Conservation (phyloP, 495 filamentous ascomycete genomes). For the Platismatia glauca region DNA sequence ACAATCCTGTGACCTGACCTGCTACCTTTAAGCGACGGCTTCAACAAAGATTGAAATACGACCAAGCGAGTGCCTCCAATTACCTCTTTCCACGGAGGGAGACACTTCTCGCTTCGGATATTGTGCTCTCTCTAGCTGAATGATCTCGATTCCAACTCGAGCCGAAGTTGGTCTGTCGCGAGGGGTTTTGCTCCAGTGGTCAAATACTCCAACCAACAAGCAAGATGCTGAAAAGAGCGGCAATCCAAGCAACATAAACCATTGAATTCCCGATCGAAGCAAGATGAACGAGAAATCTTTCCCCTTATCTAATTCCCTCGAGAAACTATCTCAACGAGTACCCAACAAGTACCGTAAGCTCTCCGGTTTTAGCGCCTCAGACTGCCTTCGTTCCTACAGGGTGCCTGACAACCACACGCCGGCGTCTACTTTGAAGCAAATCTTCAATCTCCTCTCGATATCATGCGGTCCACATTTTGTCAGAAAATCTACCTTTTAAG, state of each 20-base stretch:
- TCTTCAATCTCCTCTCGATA: not conserved
- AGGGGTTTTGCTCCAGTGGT: not conserved
- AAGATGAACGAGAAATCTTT: not conserved
- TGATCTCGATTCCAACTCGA: not conserved
- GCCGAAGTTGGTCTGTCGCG: not conserved
- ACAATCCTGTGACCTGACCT: not conserved
- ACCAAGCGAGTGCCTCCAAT: not conserved
- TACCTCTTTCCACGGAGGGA: not conserved
- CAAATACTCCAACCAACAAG: not conserved
- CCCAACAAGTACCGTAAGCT: too few relatives aligned
- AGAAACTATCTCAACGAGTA: not conserved
- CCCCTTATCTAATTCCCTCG: not conserved
- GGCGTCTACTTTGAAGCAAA: not conserved
- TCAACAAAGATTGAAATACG: not conserved
- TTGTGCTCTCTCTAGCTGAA: not conserved
- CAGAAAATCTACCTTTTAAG: not conserved
- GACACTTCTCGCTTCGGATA: not conserved
- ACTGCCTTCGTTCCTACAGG: not conserved
- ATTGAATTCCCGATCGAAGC: not conserved
- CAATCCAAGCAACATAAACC: not conserved
- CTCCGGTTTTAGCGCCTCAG: not conserved
- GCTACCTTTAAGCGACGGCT: not conserved
- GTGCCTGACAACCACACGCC: not conserved
- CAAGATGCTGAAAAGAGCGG: not conserved
- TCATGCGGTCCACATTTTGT: not conserved